Evolutionary conservation across 2,329 filamentous ascomycete species (phyloP), one percentile per base, ranked within the genome.

Genomic region (Pseudogymnoascus sp.): DNA sequence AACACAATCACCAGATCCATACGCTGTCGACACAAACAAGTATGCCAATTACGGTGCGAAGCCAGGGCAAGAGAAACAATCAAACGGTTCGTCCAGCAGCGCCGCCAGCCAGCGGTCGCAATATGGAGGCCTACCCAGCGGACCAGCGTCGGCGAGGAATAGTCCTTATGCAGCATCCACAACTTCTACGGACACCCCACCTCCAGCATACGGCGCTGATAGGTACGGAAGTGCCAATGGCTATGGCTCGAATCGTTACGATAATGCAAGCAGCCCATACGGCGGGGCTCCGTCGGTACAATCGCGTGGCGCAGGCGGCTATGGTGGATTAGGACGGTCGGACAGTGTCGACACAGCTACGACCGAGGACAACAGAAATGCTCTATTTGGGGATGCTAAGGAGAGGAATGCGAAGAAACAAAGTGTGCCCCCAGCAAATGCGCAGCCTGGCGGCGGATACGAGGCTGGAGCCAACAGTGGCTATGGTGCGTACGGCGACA

Each of bases 401-500:
- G 72, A 75, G 21, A 67, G 71, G 67, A 72, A 72, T 62, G 68
- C 66, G 31, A 69, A 73, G 64, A 65, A 68, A 40, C 59, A 63
- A 26, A 40, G 66, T 21, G 38, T 59, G n/a, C 67, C 71, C 29
- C 65, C 68, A 19, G 63, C 46, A n/a, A 68, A 69, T 62, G 67
- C 66, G 15, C 66, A 63, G 63, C 66, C 69, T 31, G 67, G 66
- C 19, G 66, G 68, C 21, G 71, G 68, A n/a, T 72, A 73, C 38
- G 63, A 64, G 7, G 62, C 69, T 65, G 66, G 65, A 31, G 62
- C 59, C 21, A 62, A 60, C 11, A 46, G 44, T 13, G 64, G 56
- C n/a, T 81, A 79, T 64, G 82, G 79, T 26, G 82, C 81, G 29
- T 86, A 86, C 66, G 83, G 90, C 61, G 86, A 88, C 63, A 84